phyloP scores from a whole-genome alignment of 148 eudicot genomes.

The Linanthus parryae region DNA sequence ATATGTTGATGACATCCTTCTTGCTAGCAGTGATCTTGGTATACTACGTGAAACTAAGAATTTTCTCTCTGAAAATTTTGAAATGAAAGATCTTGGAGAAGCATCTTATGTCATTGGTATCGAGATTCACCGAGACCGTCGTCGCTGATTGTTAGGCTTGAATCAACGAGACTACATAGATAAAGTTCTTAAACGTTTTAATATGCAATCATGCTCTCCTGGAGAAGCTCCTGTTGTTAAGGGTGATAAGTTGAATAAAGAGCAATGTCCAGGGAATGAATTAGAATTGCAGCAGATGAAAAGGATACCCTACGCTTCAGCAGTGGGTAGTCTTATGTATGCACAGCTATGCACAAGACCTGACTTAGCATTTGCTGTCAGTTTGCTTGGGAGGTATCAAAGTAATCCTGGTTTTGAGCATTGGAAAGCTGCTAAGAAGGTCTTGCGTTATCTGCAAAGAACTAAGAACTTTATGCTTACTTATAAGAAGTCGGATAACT shows the following conservation, averaged over 20 bases:
- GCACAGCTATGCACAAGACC: background rate
- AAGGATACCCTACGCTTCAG: background rate
- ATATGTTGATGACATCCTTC: background rate
- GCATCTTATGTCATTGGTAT: background rate
- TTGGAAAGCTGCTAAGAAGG: background rate
- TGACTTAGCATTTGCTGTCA: background rate
- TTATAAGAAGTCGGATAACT: background rate
- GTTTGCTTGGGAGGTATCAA: background rate
- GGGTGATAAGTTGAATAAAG: background rate
- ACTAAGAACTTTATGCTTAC: background rate
- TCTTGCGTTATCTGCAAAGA: background rate
- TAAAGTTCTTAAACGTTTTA: background rate
- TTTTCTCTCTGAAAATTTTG: background rate
- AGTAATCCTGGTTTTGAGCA: background rate
- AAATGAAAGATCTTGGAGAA: background rate
- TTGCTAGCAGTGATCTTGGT: background rate
- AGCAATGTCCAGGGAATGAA: background rate
- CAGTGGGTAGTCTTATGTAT: background rate
- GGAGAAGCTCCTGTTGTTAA: background rate
- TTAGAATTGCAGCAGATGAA: background rate
- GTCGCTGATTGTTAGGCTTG: background rate
- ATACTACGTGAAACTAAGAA: background rate
- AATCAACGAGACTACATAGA: background rate
- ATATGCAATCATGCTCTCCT: background rate
- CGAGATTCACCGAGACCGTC: background rate